phyloP scores from a whole-genome alignment of 306 rosid species.

The Sindora glabra region DNA sequence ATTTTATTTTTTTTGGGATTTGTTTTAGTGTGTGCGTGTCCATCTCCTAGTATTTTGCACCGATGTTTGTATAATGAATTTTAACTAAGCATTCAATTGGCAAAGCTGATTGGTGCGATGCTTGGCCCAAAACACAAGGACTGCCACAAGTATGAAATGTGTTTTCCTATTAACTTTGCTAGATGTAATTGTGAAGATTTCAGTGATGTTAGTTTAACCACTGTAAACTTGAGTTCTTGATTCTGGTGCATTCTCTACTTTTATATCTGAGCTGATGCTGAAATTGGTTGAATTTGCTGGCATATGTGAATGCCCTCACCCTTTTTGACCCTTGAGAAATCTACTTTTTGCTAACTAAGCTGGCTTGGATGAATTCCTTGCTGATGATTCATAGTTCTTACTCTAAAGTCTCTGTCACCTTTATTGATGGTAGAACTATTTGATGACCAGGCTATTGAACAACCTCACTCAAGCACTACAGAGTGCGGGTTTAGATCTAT shows the following conservation, averaged over 20 bases:
- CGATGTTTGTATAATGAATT: no score
- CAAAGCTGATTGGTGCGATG: not conserved
- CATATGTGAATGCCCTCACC: not conserved
- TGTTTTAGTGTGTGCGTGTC: not conserved
- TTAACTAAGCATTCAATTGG: not conserved
- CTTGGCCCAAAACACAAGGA: not conserved
- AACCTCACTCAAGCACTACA: conserved; percentile 82
- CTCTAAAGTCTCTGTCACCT: not conserved
- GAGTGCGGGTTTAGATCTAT: conserved; percentile 85
- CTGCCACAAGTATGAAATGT: no score
- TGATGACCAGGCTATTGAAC: conserved; percentile 66
- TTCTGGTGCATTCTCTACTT: not conserved
- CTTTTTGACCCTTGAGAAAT: not conserved
- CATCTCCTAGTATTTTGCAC: no score
- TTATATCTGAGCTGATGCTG: not conserved
- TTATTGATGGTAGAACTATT: conserved; percentile 9
- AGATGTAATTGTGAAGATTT: not conserved
- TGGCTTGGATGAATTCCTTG: not conserved
- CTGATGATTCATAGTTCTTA: not conserved
- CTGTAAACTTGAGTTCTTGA: not conserved
- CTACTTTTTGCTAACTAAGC: not conserved
- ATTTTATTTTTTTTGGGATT: not conserved
- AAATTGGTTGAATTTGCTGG: not conserved
- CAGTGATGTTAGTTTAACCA: not conserved
- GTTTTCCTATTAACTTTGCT: not conserved